A percentile compares a stretch with the other conserved stretches of the same genome.
Evolutionary conservation across 1,139 yeast species (phyloP).

Genomic region (Pichia sp.): DNA sequence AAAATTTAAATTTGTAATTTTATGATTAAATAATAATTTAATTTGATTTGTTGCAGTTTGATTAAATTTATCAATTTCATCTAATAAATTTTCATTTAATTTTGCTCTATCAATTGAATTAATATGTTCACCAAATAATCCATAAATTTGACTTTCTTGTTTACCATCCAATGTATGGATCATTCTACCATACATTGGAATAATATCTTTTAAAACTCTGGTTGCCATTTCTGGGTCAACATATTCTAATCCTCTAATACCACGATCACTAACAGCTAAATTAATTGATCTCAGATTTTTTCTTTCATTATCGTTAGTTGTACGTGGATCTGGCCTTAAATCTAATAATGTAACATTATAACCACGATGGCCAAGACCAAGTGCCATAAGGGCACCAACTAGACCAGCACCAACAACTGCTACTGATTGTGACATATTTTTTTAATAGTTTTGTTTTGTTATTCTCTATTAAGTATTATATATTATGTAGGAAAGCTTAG

Average conservation of each 20-base stretch:
- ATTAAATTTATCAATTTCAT: slow-evolving; percentile 45
- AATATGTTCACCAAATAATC: slow-evolving; percentile 77
- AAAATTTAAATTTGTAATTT: slow-evolving; percentile 33
- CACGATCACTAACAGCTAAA: slow-evolving; percentile 80
- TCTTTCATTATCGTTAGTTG: slow-evolving; percentile 14
- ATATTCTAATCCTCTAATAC: slow-evolving; percentile 59
- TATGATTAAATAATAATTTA: slow-evolving; percentile 49
- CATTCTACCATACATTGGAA: slow-evolving; percentile 90
- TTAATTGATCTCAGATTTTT: slow-evolving; percentile 64
- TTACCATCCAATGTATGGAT: slow-evolving; percentile 64
- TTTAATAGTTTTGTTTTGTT: not conserved
- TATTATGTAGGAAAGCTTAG: no score
- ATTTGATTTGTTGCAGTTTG: slow-evolving; percentile 34
- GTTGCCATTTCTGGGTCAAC: slow-evolving; percentile 56
- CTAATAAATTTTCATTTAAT: slow-evolving; percentile 57
- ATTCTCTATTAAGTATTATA: no score
- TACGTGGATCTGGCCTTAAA: slow-evolving; percentile 40
- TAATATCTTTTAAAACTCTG: slow-evolving; percentile 51
- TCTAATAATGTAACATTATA: slow-evolving; percentile 68
- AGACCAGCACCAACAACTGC: slow-evolving; percentile 79
- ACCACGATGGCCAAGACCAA: slow-evolving; percentile 72
- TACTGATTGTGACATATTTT: slow-evolving; percentile 28
- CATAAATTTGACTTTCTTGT: slow-evolving; percentile 67
- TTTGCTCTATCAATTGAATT: slow-evolving; percentile 76
- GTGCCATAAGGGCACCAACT: slow-evolving; percentile 82